A percentile compares a stretch with the other conserved stretches of the same genome.
These are phyloP conservation scores for Monosporascus sp. DNA, from an alignment of 2,329 filamentous ascomycete genomes.

Conservation along the genomic window DNA sequence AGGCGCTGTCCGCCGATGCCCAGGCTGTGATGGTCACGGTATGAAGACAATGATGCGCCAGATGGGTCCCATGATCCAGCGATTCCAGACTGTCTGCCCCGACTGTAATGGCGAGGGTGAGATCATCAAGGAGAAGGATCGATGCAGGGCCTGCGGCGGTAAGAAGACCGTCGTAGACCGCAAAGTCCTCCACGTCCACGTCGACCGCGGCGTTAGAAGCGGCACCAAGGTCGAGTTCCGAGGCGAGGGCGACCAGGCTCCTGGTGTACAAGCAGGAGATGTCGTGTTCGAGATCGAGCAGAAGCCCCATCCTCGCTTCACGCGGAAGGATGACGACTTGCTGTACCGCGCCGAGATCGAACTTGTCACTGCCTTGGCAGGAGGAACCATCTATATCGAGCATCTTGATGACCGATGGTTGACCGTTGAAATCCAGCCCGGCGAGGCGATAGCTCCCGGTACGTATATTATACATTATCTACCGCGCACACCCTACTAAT, in stretches of 20 bases:
- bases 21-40: conserved; percentile 85
- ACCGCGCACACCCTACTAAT: conserved; percentile 14
- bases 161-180: conserved; percentile 98
- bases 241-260: conserved; percentile 93
- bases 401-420: conserved; percentile 97
- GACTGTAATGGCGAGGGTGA: conserved; percentile 98
- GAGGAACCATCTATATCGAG: conserved; percentile 87
- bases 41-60: conserved; percentile 99
- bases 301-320: conserved; percentile 95
- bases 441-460: conserved; percentile 92
- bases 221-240: conserved; percentile 97
- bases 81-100: conserved; percentile 97
- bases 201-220: conserved; percentile 88
- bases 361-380: conserved; percentile 87
- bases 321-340: conserved; percentile 91
- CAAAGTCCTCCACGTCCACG: conserved; percentile 96
- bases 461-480: conserved; percentile 34
- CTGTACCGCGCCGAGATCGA: conserved; percentile 96
- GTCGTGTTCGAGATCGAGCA: conserved; percentile 99
- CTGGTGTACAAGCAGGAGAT: conserved; percentile 88
- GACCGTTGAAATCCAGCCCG: conserved; percentile 85
- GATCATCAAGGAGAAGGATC: conserved; percentile 93
- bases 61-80: conserved; percentile 99
- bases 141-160: conserved; percentile 91
- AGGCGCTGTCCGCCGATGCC: conserved; percentile 90